These are phyloP conservation scores for Paxillus ammoniavirescens DNA, from an alignment of 768 basidiomycete genomes.

Conservation along the genomic window DNA sequence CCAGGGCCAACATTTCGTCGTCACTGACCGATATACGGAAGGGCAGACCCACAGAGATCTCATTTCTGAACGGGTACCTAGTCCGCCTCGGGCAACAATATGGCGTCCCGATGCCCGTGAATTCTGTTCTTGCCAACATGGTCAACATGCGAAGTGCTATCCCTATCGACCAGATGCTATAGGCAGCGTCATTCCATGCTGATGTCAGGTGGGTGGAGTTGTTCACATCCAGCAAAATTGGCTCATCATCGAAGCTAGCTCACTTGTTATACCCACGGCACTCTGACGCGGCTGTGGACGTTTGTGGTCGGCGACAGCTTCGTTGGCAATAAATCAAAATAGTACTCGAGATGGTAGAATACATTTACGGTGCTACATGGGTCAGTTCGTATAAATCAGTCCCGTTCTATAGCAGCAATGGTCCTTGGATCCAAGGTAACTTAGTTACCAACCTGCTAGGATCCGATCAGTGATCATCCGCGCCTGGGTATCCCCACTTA, in stretches of 20 bases:
- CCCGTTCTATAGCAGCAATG: background rate
- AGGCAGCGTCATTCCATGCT: background rate
- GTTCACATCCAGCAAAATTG: background rate
- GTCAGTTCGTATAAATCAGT: background rate
- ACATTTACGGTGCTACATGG: background rate
- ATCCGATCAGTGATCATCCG: conserved; percentile 50
- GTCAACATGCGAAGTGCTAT: conserved; percentile 57
- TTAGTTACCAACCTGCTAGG: background rate
- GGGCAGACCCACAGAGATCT: conserved; percentile 71
- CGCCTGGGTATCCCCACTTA: conserved; percentile 55
- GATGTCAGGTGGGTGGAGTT: conserved; percentile 10
- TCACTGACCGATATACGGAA: conserved; percentile 73
- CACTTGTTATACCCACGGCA: background rate
- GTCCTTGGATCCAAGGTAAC: background rate
- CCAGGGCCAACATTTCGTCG: conserved; percentile 70
- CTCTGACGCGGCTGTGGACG: too few relatives aligned
- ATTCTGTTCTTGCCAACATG: conserved; percentile 51
- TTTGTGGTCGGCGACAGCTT: too few relatives aligned
- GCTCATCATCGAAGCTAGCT: conserved; percentile 4
- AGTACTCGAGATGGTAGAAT: background rate
- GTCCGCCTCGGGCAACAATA: conserved; percentile 56
- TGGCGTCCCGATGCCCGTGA: conserved; percentile 57
- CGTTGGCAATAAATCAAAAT: background rate
- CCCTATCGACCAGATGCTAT: conserved; percentile 48
- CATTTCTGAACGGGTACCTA: conserved; percentile 83